Evolutionary conservation across 495 filamentous ascomycete species (phyloP).

Genomic region (Usnea hakonensis): DNA sequence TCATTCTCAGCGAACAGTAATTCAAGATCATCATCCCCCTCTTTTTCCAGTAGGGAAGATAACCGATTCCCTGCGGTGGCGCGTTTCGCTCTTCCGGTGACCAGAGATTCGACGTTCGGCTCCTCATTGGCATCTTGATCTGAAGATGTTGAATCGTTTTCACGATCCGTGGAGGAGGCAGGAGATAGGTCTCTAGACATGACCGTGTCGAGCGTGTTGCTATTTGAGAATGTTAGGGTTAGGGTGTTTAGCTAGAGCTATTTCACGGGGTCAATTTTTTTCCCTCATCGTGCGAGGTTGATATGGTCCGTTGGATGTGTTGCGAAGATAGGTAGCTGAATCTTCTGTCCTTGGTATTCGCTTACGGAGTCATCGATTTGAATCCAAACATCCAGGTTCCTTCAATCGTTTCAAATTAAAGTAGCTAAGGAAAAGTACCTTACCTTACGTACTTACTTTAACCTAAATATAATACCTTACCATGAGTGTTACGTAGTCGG

Average conservation of each 20-base stretch:
- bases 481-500: too few species aligned
- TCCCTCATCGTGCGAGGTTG: not conserved
- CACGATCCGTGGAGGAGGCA: slow-evolving; percentile 1
- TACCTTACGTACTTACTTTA: too few species aligned
- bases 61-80: slow-evolving; percentile 82
- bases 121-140: slow-evolving; percentile 14
- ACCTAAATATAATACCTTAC: too few species aligned
- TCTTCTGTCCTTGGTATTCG: too few species aligned
- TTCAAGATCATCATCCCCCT: slow-evolving; percentile 69
- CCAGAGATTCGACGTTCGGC: slow-evolving; percentile 59
- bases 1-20: slow-evolving; percentile 81
- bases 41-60: slow-evolving; percentile 67
- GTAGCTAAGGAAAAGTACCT: not conserved
- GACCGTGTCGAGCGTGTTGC: not conserved
- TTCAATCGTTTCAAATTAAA: not conserved
- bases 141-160: slow-evolving; percentile 7
- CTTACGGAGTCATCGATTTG: too few species aligned
- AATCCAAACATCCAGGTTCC: too few species aligned
- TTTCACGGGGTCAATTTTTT: not conserved
- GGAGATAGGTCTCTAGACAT: slow-evolving; percentile 14
- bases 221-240: too few species aligned
- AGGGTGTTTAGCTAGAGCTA: too few species aligned
- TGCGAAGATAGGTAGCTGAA: too few species aligned
- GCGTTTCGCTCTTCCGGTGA: slow-evolving; percentile 68
- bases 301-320: not conserved